phyloP scores from a whole-genome alignment of 31 red algal species.

The Odonthalia washingtoniensis region DNA sequence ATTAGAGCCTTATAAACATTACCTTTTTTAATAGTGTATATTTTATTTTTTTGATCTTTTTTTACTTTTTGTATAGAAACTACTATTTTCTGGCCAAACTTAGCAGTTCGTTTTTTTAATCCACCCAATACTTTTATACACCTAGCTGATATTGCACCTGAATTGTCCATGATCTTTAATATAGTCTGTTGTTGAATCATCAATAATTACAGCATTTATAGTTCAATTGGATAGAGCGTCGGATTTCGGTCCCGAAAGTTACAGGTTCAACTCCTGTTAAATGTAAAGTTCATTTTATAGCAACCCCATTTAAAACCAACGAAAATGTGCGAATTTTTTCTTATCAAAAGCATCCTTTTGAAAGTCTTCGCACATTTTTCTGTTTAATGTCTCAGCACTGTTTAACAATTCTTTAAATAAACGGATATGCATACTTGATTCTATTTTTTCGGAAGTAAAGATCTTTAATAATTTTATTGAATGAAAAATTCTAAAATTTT shows the following conservation, averaged over 20 bases:
- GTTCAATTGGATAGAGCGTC: slow-evolving; percentile 52
- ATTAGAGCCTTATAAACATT: slow-evolving; percentile 14
- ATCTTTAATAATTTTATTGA: background rate
- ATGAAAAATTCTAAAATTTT: background rate
- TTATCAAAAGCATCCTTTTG: background rate
- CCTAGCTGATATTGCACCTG: slow-evolving; percentile 2
- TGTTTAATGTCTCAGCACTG: background rate
- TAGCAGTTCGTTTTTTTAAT: slow-evolving; percentile 5
- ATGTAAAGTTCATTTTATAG: too few relatives aligned
- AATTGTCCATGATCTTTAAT: slow-evolving; percentile 10
- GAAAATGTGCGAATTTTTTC: slow-evolving; percentile 13
- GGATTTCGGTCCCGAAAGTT: slow-evolving; percentile 50
- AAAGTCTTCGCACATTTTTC: background rate
- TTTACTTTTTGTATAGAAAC: slow-evolving; percentile 3
- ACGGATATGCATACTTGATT: background rate
- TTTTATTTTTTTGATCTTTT: slow-evolving; percentile 27
- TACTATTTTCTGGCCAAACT: background rate
- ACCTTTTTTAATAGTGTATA: slow-evolving; percentile 12
- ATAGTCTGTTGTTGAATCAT: slow-evolving; percentile 34
- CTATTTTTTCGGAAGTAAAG: too few relatives aligned
- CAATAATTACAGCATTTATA: slow-evolving; percentile 13
- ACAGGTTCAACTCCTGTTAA: slow-evolving; percentile 46
- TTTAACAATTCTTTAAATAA: background rate
- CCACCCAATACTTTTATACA: slow-evolving; percentile 28
- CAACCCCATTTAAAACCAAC: slow-evolving; percentile 37